Percentiles rank a stretch among this genome's conserved stretches.
Evolutionary conservation across 2,329 filamentous ascomycete genomes (phyloP).

Genomic region (Aspergillus tamarii): DNA sequence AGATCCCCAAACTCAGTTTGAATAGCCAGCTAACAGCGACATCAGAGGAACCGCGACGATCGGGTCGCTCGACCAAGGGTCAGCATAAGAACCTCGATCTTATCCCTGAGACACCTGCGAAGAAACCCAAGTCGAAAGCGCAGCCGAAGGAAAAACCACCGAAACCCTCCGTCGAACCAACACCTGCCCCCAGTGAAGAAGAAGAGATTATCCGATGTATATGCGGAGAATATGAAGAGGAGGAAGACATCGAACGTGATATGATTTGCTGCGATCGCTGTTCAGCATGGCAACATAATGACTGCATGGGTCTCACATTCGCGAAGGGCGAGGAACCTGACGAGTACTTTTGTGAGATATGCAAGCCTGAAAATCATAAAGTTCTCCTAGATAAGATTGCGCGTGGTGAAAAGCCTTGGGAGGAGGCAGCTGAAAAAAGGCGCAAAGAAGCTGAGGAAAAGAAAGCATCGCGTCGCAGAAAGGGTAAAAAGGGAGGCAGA

Average conservation of each 20-base stretch:
- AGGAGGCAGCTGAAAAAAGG: conserved; percentile 65
- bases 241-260: conserved; percentile 81
- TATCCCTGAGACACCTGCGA: conserved; percentile 60
- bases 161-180: conserved; percentile 53
- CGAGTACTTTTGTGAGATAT: conserved; percentile 91
- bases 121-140: conserved; percentile 52
- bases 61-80: conserved; percentile 93
- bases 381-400: conserved; percentile 77
- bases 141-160: conserved; percentile 49
- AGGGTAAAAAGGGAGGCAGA: conserved; percentile 59
- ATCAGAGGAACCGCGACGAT: conserved; percentile 83
- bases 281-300: conserved; percentile 94
- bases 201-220: conserved; percentile 88
- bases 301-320: conserved; percentile 86
- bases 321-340: conserved; percentile 74
- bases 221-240: conserved; percentile 83
- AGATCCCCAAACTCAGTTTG: conserved; percentile 12
- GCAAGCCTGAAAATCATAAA: conserved; percentile 80
- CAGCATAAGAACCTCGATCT: conserved; percentile 88
- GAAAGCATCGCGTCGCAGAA: conserved; percentile 62
- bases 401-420: conserved; percentile 85
- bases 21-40: conserved; percentile 34
- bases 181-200: conserved; percentile 50
- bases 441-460: conserved; percentile 63
- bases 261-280: conserved; percentile 97